Evolutionary conservation across 2,329 filamentous ascomycete species (phyloP).

Genomic region (Camillea tinctor): DNA sequence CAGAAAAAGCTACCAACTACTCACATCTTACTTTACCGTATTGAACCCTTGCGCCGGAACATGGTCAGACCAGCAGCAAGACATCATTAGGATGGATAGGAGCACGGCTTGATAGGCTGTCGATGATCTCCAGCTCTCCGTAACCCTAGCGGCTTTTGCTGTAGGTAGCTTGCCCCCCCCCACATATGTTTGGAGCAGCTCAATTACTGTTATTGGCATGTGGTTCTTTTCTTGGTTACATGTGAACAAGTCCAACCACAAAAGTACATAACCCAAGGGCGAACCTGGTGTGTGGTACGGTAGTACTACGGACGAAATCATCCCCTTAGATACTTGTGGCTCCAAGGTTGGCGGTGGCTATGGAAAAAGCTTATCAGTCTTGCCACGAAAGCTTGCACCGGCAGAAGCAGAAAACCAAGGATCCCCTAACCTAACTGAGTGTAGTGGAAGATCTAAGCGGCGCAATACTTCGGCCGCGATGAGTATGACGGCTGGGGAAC

Average conservation of each 20-base stretch:
- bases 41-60: background rate
- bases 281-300: too few relatives aligned
- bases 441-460: background rate
- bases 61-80: background rate
- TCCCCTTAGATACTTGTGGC: too few relatives aligned
- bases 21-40: background rate
- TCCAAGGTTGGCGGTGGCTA: too few relatives aligned
- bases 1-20: too few relatives aligned
- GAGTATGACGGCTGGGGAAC: too few relatives aligned
- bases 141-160: background rate
- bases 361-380: background rate
- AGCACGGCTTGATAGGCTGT: background rate
- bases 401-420: background rate
- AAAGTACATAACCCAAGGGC: too few relatives aligned
- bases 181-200: background rate
- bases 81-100: background rate
- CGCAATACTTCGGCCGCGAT: background rate
- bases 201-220: background rate
- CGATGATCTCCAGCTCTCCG: background rate
- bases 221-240: background rate
- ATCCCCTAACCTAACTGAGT: background rate
- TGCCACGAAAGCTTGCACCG: background rate
- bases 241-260: background rate
- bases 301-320: too few relatives aligned
- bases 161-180: background rate